Evolutionary conservation across 164 flowering plant species (phyloP).

Genomic region (Chloranthus sessilifolius): DNA sequence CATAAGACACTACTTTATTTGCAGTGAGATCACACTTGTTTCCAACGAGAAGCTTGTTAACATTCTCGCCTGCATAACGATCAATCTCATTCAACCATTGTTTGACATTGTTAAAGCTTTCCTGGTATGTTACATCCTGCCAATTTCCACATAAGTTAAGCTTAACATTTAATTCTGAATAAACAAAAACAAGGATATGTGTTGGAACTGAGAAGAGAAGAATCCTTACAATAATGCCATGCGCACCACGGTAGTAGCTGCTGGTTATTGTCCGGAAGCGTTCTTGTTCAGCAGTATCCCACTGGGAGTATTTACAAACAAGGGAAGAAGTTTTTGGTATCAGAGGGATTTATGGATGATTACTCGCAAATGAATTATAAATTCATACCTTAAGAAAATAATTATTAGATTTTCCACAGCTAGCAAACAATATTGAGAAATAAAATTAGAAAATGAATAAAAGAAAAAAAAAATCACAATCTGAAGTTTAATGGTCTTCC

Average conservation of each 20-base stretch:
- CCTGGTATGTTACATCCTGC: slow-evolving; percentile 46
- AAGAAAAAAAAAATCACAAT: slow-evolving; percentile 59
- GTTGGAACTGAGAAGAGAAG: not conserved
- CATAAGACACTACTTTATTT: slow-evolving; percentile 32
- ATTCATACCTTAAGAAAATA: too few species aligned
- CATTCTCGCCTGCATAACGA: slow-evolving; percentile 41
- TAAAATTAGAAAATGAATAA: too few species aligned
- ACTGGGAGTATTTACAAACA: too few species aligned
- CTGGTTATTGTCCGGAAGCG: slow-evolving; percentile 84
- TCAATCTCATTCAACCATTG: slow-evolving; percentile 45
- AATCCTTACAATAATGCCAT: slow-evolving; percentile 67
- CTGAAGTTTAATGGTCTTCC: slow-evolving; percentile 89
- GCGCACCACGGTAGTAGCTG: slow-evolving; percentile 89
- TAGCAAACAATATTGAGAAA: too few species aligned
- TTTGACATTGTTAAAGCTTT: slow-evolving; percentile 41
- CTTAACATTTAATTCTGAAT: not conserved
- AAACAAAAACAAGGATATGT: not conserved
- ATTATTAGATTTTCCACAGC: too few species aligned
- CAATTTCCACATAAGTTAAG: not conserved
- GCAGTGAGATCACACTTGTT: slow-evolving; percentile 38
- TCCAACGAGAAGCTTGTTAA: slow-evolving; percentile 43
- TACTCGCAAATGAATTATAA: too few species aligned
- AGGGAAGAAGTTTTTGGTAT: too few species aligned
- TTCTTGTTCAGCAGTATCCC: slow-evolving; percentile 92
- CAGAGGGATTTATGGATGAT: too few species aligned